These are phyloP conservation scores for Komagataella phaffii DNA, from an alignment of 805 yeast genomes.

Conservation along the genomic window DNA sequence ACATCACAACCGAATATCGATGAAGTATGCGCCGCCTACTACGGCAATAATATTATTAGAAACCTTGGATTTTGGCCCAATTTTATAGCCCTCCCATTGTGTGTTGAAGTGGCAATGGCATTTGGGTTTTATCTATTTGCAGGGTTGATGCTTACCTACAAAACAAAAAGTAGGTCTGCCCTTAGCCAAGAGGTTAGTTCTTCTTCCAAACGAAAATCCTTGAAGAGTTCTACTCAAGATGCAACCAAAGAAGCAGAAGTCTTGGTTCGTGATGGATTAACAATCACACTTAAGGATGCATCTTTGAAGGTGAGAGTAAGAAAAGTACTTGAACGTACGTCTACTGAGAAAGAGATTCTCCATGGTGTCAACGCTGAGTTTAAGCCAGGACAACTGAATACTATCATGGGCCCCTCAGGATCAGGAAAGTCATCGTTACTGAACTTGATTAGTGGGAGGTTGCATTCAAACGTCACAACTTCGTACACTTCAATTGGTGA, in stretches of 20 bases:
- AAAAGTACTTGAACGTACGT: constrained; percentile 7
- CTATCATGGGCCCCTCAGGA: constrained; percentile 75
- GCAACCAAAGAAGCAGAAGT: not conserved
- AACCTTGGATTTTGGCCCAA: constrained; percentile 46
- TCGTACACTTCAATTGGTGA: constrained; percentile 23
- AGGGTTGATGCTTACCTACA: constrained; percentile 29
- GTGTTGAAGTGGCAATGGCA: constrained; percentile 43
- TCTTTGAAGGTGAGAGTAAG: not conserved
- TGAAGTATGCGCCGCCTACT: constrained; percentile 28
- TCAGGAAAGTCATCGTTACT: constrained; percentile 63
- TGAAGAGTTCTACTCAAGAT: not conserved
- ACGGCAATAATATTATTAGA: constrained; percentile 40
- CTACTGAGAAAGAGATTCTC: constrained; percentile 18
- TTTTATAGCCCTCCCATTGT: constrained; percentile 58
- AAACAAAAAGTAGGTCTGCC: constrained; percentile 33
- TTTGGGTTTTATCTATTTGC: constrained; percentile 39
- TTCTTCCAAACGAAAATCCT: constrained; percentile 2
- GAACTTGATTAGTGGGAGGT: constrained; percentile 48
- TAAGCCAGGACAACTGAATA: constrained; percentile 44
- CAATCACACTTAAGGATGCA: not conserved
- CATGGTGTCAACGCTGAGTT: constrained; percentile 36
- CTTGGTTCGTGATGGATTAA: not conserved
- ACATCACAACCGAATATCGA: constrained; percentile 16
- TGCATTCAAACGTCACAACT: constrained; percentile 19
- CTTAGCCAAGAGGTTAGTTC: constrained; percentile 24